Conservation (phyloP, 2,329 filamentous ascomycete genomes). For the Orbilia brochopaga region DNA sequence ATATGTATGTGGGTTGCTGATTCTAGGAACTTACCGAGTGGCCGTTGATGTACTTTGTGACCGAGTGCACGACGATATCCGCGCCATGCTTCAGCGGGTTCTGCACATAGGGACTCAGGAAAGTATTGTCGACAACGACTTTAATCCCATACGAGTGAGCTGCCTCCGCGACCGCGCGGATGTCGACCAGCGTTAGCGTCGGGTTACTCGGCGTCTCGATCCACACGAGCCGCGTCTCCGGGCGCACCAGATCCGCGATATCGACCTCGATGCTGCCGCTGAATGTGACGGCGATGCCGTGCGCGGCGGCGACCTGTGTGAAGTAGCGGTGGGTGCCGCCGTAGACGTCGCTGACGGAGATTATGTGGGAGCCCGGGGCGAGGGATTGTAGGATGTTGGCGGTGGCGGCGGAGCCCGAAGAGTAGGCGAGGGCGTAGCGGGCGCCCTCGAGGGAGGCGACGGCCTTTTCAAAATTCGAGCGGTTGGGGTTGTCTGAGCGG, state of each 20-base stretch:
- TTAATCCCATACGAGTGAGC: slow-evolving; percentile 87
- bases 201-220: slow-evolving; percentile 96
- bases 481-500: slow-evolving; percentile 90
- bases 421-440: slow-evolving; percentile 89
- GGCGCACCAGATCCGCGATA: slow-evolving; percentile 80
- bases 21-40: slow-evolving; percentile 70
- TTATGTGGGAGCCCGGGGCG: slow-evolving; percentile 86
- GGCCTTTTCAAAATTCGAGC: slow-evolving; percentile 89
- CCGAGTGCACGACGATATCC: slow-evolving; percentile 94
- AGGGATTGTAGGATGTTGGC: slow-evolving; percentile 92
- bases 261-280: slow-evolving; percentile 90
- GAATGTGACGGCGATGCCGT: slow-evolving; percentile 93
- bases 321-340: slow-evolving; percentile 98
- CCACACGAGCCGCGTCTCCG: slow-evolving; percentile 93
- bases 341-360: slow-evolving; percentile 97
- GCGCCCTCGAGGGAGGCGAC: slow-evolving; percentile 92
- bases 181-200: slow-evolving; percentile 89
- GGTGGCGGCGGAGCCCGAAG: slow-evolving; percentile 90
- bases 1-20: no score
- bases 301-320: slow-evolving; percentile 92
- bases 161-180: slow-evolving; percentile 78
- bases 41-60: slow-evolving; percentile 99
- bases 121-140: slow-evolving; percentile 99
- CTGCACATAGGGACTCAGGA: slow-evolving; percentile 94
- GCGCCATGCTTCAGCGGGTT: slow-evolving; percentile 94